Conservation (phyloP, 495 filamentous ascomycete genomes). For the Hypoxylon trugodes region DNA sequence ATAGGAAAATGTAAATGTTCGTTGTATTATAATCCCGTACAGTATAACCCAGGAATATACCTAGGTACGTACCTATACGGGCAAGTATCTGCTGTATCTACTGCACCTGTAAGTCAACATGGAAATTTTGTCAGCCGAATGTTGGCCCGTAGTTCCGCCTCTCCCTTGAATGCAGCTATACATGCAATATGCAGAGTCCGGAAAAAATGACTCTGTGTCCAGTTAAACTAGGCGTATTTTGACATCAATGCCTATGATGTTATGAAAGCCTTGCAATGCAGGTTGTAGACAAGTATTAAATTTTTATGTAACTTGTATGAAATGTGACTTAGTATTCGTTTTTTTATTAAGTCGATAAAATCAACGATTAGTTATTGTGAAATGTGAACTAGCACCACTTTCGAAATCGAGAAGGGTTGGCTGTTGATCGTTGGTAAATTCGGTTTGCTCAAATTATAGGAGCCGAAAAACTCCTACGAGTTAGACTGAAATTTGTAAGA, state of each 20-base stretch:
- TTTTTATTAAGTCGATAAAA: background rate
- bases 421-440: background rate
- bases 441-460: slow-evolving; percentile 10
- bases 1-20: too few relatives aligned
- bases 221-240: too few relatives aligned
- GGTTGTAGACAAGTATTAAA: background rate
- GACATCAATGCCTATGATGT: too few relatives aligned
- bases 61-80: too few relatives aligned
- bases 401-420: background rate
- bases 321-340: background rate
- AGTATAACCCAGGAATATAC: too few relatives aligned
- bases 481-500: slow-evolving; percentile 20
- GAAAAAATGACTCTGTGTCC: too few relatives aligned
- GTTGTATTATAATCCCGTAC: slow-evolving; percentile 8
- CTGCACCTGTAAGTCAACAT: too few relatives aligned
- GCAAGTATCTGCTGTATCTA: too few relatives aligned
- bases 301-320: too few relatives aligned
- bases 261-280: background rate
- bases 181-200: too few relatives aligned
- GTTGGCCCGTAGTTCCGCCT: slow-evolving; percentile 24
- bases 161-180: too few relatives aligned
- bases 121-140: slow-evolving; percentile 14
- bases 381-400: background rate
- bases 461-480: slow-evolving; percentile 7
- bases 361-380: background rate